These are phyloP conservation scores for Paecilomyces formosus DNA, from an alignment of 2,329 filamentous ascomycete species.

Conservation along the genomic window DNA sequence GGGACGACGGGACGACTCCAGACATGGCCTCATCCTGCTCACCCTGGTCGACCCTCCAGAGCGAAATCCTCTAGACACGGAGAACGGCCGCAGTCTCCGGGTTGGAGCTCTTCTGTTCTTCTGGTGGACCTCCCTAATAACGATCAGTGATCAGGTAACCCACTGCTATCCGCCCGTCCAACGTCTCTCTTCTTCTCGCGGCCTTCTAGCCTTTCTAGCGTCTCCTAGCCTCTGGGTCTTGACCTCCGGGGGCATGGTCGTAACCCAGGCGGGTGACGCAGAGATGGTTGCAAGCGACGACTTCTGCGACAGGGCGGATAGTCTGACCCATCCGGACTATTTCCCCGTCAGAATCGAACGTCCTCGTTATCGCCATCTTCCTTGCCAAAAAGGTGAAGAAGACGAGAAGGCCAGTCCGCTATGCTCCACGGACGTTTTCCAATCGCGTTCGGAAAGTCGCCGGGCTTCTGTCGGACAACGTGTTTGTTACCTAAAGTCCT, in stretches of 20 bases:
- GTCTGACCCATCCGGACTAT: background rate
- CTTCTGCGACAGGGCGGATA: background rate
- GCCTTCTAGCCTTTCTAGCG: conserved; percentile 6
- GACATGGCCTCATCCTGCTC: background rate
- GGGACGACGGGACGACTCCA: background rate
- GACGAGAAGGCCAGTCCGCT: background rate
- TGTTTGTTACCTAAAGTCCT: background rate
- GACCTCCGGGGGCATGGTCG: background rate
- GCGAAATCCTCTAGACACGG: background rate
- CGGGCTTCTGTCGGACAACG: background rate
- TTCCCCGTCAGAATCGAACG: background rate
- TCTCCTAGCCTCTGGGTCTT: conserved; percentile 1
- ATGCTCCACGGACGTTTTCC: background rate
- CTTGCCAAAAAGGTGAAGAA: background rate
- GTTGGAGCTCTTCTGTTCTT: background rate
- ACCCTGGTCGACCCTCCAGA: background rate
- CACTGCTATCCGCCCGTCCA: conserved; percentile 1
- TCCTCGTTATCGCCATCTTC: background rate
- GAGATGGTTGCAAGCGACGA: background rate
- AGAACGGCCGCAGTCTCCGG: background rate
- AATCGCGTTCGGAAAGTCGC: background rate
- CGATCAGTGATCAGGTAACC: conserved; percentile 1
- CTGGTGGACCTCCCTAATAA: background rate
- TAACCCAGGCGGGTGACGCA: background rate
- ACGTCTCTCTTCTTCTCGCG: conserved; percentile 1